Base-by-base conservation (phyloP, 768 basidiomycete species). In the Tylopilus sp. region DNA sequence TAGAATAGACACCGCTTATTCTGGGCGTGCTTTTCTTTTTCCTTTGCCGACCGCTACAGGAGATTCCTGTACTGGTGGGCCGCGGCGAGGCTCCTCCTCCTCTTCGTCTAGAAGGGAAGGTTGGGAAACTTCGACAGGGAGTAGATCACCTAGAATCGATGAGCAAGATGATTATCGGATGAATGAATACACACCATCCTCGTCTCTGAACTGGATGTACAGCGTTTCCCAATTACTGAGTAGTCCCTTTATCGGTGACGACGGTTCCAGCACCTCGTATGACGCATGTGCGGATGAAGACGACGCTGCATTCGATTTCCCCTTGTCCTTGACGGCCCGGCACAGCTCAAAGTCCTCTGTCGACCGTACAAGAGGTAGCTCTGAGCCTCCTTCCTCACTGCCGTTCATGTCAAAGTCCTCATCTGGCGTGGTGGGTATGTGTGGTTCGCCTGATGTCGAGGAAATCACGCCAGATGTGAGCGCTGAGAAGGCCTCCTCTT, bases 171-270 rank as follows among this genome's bases (percentile, higher is more conserved):
- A 28, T 9, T 4, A 30, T 17, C 12, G 8, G 14, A 6, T 38
- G 16, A 43, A 19, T 17, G 11, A 33, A 13, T 34, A 31, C 24
- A 30, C 68, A 89, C 89, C 84, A 43, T 77, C 72, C 31, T 74
- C 68, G 63, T 86, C 79, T 58, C 75, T 80, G 58, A 89, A 89
- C 62, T 83, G 85, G 30, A 92, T 62, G 60, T 81, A 89, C 19
- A 91, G 55, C 14, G 69, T 70, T 36, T 89, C 89, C 85, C 87
- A 92, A 48, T 82, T 83, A 3, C 66, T 63, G 46, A 88, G 68
- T 4, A 76, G 70, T 47, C 76, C 77, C 38, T 81, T 82, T 40
- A 82, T 74, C 41, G 80, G 60, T 43, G 65, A 66, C 55, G 66
- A 74, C 21, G 63, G 60, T 16, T 74, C 66, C 48, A 91, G 64